Conservation (phyloP, 768 basidiomycete genomes). For the Pholiota molesta region DNA sequence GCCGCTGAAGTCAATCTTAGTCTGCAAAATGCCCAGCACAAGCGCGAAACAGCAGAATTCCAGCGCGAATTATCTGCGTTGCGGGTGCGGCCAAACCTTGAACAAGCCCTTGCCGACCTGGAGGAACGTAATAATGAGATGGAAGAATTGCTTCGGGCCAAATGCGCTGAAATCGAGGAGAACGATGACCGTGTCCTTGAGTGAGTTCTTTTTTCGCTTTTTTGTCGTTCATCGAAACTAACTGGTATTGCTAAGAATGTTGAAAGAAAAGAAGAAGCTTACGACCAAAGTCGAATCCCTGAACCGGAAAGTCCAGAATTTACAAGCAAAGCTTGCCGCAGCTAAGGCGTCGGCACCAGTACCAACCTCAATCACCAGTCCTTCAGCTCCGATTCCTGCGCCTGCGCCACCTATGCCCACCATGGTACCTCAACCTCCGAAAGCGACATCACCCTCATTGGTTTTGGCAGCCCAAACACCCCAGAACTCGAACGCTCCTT, state of each 20-base stretch:
- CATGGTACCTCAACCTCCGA: neutral
- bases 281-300: slow-evolving; percentile 68
- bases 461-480: slow-evolving; percentile 7
- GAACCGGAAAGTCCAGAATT: slow-evolving; percentile 69
- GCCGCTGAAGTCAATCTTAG: slow-evolving; percentile 68
- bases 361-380: slow-evolving; percentile 16
- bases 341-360: slow-evolving; percentile 42
- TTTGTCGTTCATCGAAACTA: neutral
- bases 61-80: slow-evolving; percentile 58
- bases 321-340: slow-evolving; percentile 67
- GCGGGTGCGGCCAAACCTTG: slow-evolving; percentile 56
- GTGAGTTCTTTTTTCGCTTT: slow-evolving; percentile 45
- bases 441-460: slow-evolving; percentile 1
- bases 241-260: slow-evolving; percentile 45
- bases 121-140: slow-evolving; percentile 75
- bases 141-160: slow-evolving; percentile 69
- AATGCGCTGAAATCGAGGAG: slow-evolving; percentile 80
- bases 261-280: slow-evolving; percentile 83
- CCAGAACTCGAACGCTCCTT: slow-evolving; percentile 8
- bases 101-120: slow-evolving; percentile 57
- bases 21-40: slow-evolving; percentile 66
- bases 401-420: slow-evolving; percentile 8
- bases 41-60: slow-evolving; percentile 61
- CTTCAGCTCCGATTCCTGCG: slow-evolving; percentile 5
- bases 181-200: slow-evolving; percentile 82